A percentile compares a stretch with the other conserved stretches of the same genome.
phyloP scores from a whole-genome alignment of 805 yeast genomes.

The Myxozyma melibiosi region DNA sequence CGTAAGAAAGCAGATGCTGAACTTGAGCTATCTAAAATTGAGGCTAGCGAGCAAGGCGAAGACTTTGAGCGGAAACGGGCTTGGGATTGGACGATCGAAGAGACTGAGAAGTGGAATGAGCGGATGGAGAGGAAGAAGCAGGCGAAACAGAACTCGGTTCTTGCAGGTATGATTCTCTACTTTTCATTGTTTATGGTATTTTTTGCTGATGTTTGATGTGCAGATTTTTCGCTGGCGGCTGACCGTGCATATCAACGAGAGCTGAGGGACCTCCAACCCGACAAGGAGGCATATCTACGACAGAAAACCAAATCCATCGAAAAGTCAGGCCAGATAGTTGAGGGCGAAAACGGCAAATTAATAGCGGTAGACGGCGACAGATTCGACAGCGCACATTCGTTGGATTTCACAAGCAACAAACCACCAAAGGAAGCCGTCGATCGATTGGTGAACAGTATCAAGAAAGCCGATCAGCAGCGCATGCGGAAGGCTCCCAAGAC shows the following conservation, averaged over 20 bases:
- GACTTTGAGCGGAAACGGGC: constrained; percentile 50
- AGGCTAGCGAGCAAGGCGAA: constrained; percentile 45
- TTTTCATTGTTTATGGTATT: not conserved
- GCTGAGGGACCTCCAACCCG: constrained; percentile 45
- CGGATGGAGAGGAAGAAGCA: constrained; percentile 42
- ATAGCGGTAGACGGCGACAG: constrained; percentile 27
- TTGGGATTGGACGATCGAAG: constrained; percentile 63
- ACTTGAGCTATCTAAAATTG: constrained; percentile 46
- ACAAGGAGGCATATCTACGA: constrained; percentile 48
- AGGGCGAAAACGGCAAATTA: constrained; percentile 27
- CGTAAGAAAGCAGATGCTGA: constrained; percentile 45
- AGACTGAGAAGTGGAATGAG: constrained; percentile 64
- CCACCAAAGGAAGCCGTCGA: constrained; percentile 47
- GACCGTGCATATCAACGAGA: constrained; percentile 61
- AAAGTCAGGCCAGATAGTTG: constrained; percentile 38
- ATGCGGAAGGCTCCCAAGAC: constrained; percentile 40
- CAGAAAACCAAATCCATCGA: constrained; percentile 42
- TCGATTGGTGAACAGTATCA: constrained; percentile 38
- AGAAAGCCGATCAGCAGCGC: constrained; percentile 45
- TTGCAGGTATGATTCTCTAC: constrained; percentile 38
- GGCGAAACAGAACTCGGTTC: constrained; percentile 45
- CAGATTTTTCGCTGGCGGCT: constrained; percentile 59
- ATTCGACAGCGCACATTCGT: constrained; percentile 21
- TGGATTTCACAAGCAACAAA: constrained; percentile 39
- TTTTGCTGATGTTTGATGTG: not conserved